Evolutionary conservation across 208 protist genomes (phyloP), one percentile per base, ranked within the genome.

Genomic region (Acanthamoeba castellanii): DNA sequence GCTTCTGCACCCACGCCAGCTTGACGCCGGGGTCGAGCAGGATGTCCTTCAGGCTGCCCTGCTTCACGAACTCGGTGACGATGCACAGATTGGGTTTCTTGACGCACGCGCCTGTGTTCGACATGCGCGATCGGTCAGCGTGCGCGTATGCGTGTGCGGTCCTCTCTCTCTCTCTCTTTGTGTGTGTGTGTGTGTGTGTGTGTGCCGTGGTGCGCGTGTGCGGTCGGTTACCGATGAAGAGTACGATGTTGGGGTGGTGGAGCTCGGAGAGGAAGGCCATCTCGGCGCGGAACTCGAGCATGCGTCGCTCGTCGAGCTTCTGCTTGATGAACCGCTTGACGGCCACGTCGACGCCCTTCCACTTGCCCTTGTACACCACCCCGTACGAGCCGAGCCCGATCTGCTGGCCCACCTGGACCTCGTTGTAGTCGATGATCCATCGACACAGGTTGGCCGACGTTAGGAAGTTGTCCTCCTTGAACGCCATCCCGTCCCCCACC

Each of bases 371-470:
- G 72, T 20, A 82, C 18, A 82, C 72, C 16, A 52, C 72, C 25
- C 72, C 72, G 72, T 52, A 82, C 2, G 37, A 82, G 34, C 72
- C 72, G 34, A 42, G 37, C 1, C 72, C 72, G 42, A 82, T 42
- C 42, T 82, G 72, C 32, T 11, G 25, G 42, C 32, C 32, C 37
- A 52, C 6, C 42, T 82, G 72, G 6, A 82, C 20, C 72, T 82
- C 72, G 22, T 42, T 11, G 72, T 22, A 42, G 72, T 82, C 42
- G 72, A 82, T 82, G 30, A 82, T 42, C 72, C 72, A 82, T 8
- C 72, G 72, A 42, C 72, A 82, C 18, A 82, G 72, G 72, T 82
- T 82, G 72, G 72, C 72, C 37, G 37, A 52, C 25, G 72, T 42
- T 13, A 82, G 32, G 72, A 82, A 30, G 30, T 20, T 30, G 22